Evolutionary conservation across 139 green algal genomes (phyloP).

Genomic region (Coccomyxa sp.): DNA sequence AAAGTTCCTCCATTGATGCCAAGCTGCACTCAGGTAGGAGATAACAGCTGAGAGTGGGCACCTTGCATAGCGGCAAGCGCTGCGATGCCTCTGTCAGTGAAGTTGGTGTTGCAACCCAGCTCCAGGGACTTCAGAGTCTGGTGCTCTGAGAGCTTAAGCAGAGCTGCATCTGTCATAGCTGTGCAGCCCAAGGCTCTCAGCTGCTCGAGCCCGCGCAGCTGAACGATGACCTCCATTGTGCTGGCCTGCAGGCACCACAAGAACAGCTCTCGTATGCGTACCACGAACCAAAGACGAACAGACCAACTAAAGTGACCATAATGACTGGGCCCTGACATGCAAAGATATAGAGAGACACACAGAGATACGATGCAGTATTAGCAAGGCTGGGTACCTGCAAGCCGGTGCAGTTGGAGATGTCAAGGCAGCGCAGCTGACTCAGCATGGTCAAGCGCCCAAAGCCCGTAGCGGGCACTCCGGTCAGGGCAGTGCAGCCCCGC

Average conservation of each 20-base stretch:
- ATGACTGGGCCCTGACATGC: background rate
- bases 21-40: too few relatives aligned
- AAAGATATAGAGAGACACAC: background rate
- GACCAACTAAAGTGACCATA: background rate
- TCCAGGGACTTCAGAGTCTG: background rate
- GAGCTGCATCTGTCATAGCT: background rate
- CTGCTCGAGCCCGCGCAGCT: background rate
- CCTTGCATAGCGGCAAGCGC: background rate
- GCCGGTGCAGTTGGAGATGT: background rate
- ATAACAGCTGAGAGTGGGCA: too few relatives aligned
- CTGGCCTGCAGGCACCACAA: background rate
- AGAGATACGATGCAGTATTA: background rate
- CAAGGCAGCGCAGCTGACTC: background rate
- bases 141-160: background rate
- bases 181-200: constrained; percentile 1
- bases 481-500: background rate
- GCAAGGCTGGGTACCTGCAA: background rate
- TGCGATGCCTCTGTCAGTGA: background rate
- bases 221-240: background rate
- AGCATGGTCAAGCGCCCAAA: background rate
- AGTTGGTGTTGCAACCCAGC: background rate
- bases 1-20: too few relatives aligned
- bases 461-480: background rate
- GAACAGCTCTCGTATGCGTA: background rate
- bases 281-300: background rate